These are phyloP conservation scores for Artemisia tridentata DNA, from an alignment of 129 eudicot species.

Conservation along the genomic window DNA sequence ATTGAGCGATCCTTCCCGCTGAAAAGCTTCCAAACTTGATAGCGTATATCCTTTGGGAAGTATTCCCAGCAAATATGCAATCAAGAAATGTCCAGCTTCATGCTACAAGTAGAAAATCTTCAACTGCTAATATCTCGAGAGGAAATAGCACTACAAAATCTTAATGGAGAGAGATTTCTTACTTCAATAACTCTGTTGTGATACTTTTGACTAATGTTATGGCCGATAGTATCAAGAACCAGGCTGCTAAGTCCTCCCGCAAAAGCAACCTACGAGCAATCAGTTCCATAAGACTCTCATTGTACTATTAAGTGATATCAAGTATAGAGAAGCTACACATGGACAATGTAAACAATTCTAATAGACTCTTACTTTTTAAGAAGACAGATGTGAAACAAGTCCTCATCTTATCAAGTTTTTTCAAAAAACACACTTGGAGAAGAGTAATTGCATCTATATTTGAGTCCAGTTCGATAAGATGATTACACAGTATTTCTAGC, in stretches of 20 bases:
- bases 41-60: slow-evolving; percentile 83
- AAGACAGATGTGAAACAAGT: slow-evolving; percentile 9
- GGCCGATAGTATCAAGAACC: slow-evolving; percentile 93
- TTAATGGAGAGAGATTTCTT: slow-evolving; percentile 21
- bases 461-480: not conserved
- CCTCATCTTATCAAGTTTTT: not conserved
- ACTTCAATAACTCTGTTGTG: slow-evolving; percentile 91
- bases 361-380: not conserved
- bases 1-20: slow-evolving; percentile 84
- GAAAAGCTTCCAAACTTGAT: slow-evolving; percentile 85
- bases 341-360: not conserved
- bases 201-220: slow-evolving; percentile 79
- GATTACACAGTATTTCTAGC: slow-evolving; percentile 1
- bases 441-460: not conserved
- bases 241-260: slow-evolving; percentile 72
- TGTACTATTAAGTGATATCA: not conserved
- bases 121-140: not conserved
- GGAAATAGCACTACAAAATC: not conserved
- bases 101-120: slow-evolving; percentile 46
- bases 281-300: slow-evolving; percentile 23
- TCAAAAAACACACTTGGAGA: slow-evolving; percentile 7
- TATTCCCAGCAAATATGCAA: slow-evolving; percentile 75
- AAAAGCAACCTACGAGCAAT: slow-evolving; percentile 54
- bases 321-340: slow-evolving; percentile 8
- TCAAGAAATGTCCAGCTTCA: slow-evolving; percentile 89